Percentiles rank a stretch among this genome's conserved stretches.
Conservation (phyloP, 163 green algal genomes). For the Scenedesmus sp. region DNA sequence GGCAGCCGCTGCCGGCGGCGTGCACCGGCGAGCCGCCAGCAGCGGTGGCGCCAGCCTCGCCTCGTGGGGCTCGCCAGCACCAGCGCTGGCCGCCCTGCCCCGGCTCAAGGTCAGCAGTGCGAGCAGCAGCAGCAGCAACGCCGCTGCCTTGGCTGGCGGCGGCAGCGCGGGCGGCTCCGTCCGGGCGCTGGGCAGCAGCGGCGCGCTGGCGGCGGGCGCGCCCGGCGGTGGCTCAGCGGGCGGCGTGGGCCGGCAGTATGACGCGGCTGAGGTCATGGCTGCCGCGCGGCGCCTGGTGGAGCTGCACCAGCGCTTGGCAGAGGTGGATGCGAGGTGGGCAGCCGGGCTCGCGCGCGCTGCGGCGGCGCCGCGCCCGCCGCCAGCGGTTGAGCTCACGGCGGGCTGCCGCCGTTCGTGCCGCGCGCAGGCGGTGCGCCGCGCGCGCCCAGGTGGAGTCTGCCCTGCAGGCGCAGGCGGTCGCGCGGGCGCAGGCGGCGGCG, state of each 20-base stretch:
- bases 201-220: not conserved
- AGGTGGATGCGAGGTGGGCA: constrained; percentile 22
- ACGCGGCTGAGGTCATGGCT: constrained; percentile 25
- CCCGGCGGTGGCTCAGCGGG: not conserved
- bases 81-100: no score
- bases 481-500: constrained; percentile 8
- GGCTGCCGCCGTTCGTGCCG: no score
- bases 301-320: constrained; percentile 21
- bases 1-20: no score
- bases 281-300: constrained; percentile 17
- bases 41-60: no score
- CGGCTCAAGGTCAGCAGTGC: not conserved
- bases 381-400: no score
- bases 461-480: constrained; percentile 13
- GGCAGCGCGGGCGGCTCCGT: not conserved
- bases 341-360: no score
- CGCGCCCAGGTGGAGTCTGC: constrained; percentile 3
- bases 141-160: not conserved
- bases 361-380: no score
- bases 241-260: constrained; percentile 14
- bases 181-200: not conserved
- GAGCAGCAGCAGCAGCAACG: constrained; percentile 4
- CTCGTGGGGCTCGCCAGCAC: no score
- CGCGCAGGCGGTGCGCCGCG: not conserved
- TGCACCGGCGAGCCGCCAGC: no score